Evolutionary conservation across 352 stramenopile genomes (phyloP).

Genomic region (Aphanomyces euteiches): DNA sequence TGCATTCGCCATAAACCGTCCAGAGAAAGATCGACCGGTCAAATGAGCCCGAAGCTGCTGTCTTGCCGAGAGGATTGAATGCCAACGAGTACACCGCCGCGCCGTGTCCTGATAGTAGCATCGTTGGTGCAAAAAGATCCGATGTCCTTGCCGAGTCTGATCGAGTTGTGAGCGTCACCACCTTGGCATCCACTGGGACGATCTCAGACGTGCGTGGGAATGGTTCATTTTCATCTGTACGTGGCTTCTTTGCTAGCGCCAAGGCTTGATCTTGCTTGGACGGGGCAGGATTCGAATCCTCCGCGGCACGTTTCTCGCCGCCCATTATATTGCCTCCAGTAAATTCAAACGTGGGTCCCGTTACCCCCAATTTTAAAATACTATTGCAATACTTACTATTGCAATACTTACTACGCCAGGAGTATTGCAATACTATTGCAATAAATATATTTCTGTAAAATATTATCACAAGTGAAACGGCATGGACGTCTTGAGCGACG

Average conservation of each 20-base stretch:
- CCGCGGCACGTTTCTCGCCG: too few relatives aligned
- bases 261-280: neutral
- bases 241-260: slow-evolving; percentile 54
- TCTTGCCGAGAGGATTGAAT: slow-evolving; percentile 69
- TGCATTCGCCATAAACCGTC: slow-evolving; percentile 87
- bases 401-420: too few relatives aligned
- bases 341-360: too few relatives aligned
- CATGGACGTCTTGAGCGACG: slow-evolving; percentile 52
- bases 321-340: too few relatives aligned
- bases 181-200: slow-evolving; percentile 57
- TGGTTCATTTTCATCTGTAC: slow-evolving; percentile 34
- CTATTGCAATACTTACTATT: neutral
- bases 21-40: slow-evolving; percentile 82
- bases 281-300: too few relatives aligned
- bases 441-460: neutral
- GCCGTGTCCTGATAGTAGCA: slow-evolving; percentile 75
- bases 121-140: slow-evolving; percentile 58
- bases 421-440: neutral
- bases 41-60: slow-evolving; percentile 67
- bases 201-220: slow-evolving; percentile 44
- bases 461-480: neutral
- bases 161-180: slow-evolving; percentile 47
- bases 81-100: slow-evolving; percentile 75
- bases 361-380: too few relatives aligned
- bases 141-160: slow-evolving; percentile 59